Evolutionary conservation across 2,329 filamentous ascomycete species (phyloP), one percentile per base, ranked within the genome.

Genomic region (Fonsecaea pugnacius): DNA sequence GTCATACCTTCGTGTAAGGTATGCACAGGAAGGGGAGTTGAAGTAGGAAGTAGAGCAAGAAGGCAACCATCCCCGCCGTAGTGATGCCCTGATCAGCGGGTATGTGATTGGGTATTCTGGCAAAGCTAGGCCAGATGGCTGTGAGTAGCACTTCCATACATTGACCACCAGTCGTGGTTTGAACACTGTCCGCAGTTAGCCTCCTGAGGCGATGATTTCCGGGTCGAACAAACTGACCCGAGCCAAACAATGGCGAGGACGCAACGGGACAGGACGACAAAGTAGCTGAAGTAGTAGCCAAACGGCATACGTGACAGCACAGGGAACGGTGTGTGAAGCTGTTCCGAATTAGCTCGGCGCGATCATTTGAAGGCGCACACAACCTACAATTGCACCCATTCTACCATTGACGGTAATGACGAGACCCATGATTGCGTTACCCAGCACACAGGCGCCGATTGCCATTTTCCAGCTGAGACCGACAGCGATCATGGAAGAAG

Each of bases 331-430:
- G 82, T 78, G 70, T 86, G 68, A 56, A 69, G 65, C 63, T 66
- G 40, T 63, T 40, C 38, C 33, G 51, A 83, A 66, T 84, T 78
- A 70, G 50, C 57, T 63, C 50, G 21, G 53, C 21, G 46, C 52
- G n/a, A 6, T 35, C 27, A 24, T 36, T 61, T 48, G 51, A 40
- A 60, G 59, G 7, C n/a, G 56, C 48, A 50, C 10, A 32, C 30
- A 59, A 67, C 66, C 30, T 35, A 68, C 66, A 27, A 77, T 76
- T 16, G 77, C 76, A 35, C 78, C 80, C 53, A 87, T 80, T 14
- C 85, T 84, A 21, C 87, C 85, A 68, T 85, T 87, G 10, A 83
- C 78, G 12, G 84, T 83, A 50, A 88, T 88, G n/a, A 89, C 84
- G 50, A 85, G 79, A 38, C 80, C 82, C 46, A 85, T 80, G 62